A percentile compares a stretch with the other conserved stretches of the same genome.
These are phyloP conservation scores for Amaranthus palmeri DNA, from an alignment of 148 eudicot species.

Conservation along the genomic window DNA sequence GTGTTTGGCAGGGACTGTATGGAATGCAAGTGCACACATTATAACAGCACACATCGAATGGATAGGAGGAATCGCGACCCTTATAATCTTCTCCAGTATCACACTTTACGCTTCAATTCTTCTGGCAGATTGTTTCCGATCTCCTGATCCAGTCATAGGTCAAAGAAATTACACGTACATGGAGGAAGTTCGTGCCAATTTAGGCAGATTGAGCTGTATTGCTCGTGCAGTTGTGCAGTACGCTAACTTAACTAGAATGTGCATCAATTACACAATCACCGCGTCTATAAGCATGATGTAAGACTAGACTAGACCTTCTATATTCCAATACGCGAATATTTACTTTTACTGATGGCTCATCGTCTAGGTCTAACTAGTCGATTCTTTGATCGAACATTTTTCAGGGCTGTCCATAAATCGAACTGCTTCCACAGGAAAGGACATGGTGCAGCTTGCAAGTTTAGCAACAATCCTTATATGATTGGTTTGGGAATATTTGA, in stretches of 20 bases:
- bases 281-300: constrained; percentile 79
- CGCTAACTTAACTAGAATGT: constrained; percentile 43
- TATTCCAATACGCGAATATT: background rate
- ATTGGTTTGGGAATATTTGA: constrained; percentile 54
- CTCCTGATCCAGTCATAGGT: constrained; percentile 43
- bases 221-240: constrained; percentile 49
- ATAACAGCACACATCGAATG: constrained; percentile 77
- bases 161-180: constrained; percentile 48
- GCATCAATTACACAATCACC: constrained; percentile 57
- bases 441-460: constrained; percentile 43
- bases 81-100: constrained; percentile 41
- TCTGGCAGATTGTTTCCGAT: constrained; percentile 57
- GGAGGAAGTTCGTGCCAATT: constrained; percentile 44
- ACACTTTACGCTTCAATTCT: constrained; percentile 50
- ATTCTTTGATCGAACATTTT: background rate
- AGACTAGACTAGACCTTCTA: constrained; percentile 11
- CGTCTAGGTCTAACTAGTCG: too few relatives aligned
- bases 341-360: background rate
- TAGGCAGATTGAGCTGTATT: constrained; percentile 41
- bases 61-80: constrained; percentile 46
- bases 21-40: constrained; percentile 68
- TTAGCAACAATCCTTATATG: constrained; percentile 44
- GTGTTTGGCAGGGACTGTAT: constrained; percentile 38
- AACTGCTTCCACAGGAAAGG: constrained; percentile 56
- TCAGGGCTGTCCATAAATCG: constrained; percentile 62